These are phyloP conservation scores for Hippophae tibetana DNA, from an alignment of 306 rosid genomes.

Conservation along the genomic window DNA sequence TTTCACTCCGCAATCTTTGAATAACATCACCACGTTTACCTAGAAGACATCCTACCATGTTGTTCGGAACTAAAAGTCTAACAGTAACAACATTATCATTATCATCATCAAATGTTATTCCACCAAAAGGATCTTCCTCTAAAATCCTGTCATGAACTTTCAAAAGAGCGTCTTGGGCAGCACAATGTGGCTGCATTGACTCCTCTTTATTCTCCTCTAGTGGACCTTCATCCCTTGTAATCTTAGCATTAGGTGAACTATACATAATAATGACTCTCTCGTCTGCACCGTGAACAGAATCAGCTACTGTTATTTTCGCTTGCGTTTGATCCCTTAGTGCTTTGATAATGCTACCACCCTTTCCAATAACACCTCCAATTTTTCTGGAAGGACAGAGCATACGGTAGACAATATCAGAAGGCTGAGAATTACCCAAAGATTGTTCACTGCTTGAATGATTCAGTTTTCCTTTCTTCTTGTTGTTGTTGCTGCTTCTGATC, in stretches of 20 bases:
- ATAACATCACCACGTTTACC: slow-evolving; percentile 32
- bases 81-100: slow-evolving; percentile 17
- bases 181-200: slow-evolving; percentile 21
- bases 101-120: slow-evolving; percentile 24
- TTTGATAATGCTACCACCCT: slow-evolving; percentile 25
- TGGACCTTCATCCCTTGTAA: slow-evolving; percentile 15
- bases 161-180: slow-evolving; percentile 31
- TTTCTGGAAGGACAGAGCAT: slow-evolving; percentile 27
- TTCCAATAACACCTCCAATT: slow-evolving; percentile 32
- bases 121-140: slow-evolving; percentile 25
- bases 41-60: slow-evolving; percentile 28
- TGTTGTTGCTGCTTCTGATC: neutral
- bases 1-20: slow-evolving; percentile 28
- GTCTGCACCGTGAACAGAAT: slow-evolving; percentile 26
- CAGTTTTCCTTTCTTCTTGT: slow-evolving; percentile 15
- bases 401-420: slow-evolving; percentile 24
- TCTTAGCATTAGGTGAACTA: slow-evolving; percentile 15
- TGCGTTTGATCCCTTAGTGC: slow-evolving; percentile 24
- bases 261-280: slow-evolving; percentile 28
- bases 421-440: slow-evolving; percentile 13
- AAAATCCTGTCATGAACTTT: slow-evolving; percentile 28
- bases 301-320: slow-evolving; percentile 30
- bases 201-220: slow-evolving; percentile 3
- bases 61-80: slow-evolving; percentile 25
- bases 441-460: slow-evolving; percentile 10